A percentile compares a stretch with the other conserved stretches of the same genome.
Conservation (phyloP, 768 basidiomycete genomes). For the Boletus subcaerulescens region DNA sequence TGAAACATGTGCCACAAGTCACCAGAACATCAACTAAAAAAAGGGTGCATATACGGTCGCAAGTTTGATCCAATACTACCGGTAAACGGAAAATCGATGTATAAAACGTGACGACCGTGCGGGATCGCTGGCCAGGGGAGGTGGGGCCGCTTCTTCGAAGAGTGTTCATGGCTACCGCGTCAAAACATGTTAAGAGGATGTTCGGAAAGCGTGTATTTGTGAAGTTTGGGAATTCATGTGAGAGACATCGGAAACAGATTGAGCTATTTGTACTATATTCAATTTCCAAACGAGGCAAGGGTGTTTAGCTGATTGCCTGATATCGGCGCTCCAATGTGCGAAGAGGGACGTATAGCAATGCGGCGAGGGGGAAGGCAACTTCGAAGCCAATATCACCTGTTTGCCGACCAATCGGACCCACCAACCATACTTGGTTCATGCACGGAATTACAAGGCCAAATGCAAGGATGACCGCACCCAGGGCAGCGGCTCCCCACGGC, state of each 20-base stretch:
- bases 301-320: constrained; percentile 22
- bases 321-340: constrained; percentile 46
- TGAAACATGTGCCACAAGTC: neutral
- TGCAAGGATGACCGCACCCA: constrained; percentile 47
- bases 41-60: neutral
- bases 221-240: neutral
- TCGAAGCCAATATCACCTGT: constrained; percentile 75
- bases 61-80: constrained; percentile 5
- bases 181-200: constrained; percentile 4
- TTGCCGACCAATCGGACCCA: constrained; percentile 59
- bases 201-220: neutral
- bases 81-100: neutral
- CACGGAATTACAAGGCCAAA: constrained; percentile 59
- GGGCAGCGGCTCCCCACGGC: constrained; percentile 62
- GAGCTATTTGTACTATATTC: constrained; percentile 6
- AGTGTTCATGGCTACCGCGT: constrained; percentile 21
- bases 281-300: neutral
- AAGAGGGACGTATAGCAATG: constrained; percentile 51
- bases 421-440: constrained; percentile 72
- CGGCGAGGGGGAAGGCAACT: constrained; percentile 49
- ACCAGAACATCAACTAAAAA: neutral
- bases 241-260: constrained; percentile 1
- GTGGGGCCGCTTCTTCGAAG: constrained; percentile 1
- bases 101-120: neutral
- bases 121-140: no score